These are phyloP conservation scores for Platanus orientalis DNA, from an alignment of 164 flowering plant genomes.

Conservation along the genomic window DNA sequence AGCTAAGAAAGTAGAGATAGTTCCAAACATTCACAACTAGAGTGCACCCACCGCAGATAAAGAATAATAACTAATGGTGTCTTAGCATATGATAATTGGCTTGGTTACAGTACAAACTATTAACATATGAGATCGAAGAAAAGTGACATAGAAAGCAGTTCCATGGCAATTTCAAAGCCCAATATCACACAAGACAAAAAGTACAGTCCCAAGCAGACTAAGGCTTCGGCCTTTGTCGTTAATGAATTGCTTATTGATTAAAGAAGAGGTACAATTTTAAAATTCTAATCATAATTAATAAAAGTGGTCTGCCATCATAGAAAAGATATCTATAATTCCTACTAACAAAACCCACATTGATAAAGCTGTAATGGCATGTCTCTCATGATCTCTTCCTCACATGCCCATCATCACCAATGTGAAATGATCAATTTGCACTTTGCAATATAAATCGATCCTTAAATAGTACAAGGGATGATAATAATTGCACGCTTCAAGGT, in stretches of 20 bases:
- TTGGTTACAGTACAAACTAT: slow-evolving; percentile 10
- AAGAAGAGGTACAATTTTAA: slow-evolving; percentile 5
- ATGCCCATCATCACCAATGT: too few species aligned
- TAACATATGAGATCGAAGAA: slow-evolving; percentile 20
- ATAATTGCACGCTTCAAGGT: neutral
- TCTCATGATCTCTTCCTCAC: slow-evolving; percentile 20
- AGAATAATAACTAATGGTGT: too few species aligned
- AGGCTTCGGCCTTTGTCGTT: neutral
- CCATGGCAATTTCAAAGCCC: slow-evolving; percentile 13
- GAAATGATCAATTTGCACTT: slow-evolving; percentile 16
- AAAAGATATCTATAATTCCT: slow-evolving; percentile 14
- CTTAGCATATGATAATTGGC: too few species aligned
- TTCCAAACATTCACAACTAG: slow-evolving; percentile 6
- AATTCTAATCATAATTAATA: slow-evolving; percentile 3
- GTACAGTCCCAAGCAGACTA: slow-evolving; percentile 6
- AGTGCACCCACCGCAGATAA: slow-evolving; percentile 16
- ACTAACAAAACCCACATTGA: slow-evolving; percentile 11
- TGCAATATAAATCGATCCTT: slow-evolving; percentile 10
- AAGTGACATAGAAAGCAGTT: too few species aligned
- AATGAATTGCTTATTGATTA: slow-evolving; percentile 13
- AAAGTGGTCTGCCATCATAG: slow-evolving; percentile 36
- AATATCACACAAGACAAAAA: slow-evolving; percentile 29
- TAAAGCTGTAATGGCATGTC: slow-evolving; percentile 21
- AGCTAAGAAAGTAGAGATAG: slow-evolving; percentile 5
- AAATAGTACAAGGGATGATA: neutral